These are phyloP conservation scores for Dacryopinax primogenitus DNA, from an alignment of 768 basidiomycete species.

Conservation along the genomic window DNA sequence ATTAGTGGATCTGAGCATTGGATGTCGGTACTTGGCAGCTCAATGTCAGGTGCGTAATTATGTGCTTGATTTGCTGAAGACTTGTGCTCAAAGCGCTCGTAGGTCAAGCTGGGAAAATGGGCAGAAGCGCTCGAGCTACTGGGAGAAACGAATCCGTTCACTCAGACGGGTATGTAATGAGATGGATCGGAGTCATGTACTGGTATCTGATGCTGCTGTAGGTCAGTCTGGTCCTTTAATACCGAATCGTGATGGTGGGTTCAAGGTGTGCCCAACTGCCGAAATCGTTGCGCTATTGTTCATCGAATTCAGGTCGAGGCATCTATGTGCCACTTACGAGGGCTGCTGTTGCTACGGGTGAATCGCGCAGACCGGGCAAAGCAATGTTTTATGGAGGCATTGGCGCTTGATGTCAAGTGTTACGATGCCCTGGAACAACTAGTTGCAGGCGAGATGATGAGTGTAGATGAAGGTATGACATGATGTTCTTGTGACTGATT, in stretches of 20 bases:
- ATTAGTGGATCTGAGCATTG: conserved; percentile 86
- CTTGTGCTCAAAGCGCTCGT: conserved; percentile 12
- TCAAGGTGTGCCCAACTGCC: conserved; percentile 57
- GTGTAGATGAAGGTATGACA: conserved; percentile 70
- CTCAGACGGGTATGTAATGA: conserved; percentile 42
- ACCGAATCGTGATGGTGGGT: conserved; percentile 78
- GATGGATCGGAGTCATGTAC: background rate
- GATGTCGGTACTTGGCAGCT: conserved; percentile 91
- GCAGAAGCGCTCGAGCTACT: conserved; percentile 82
- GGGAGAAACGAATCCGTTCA: conserved; percentile 83
- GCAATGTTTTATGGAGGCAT: conserved; percentile 88
- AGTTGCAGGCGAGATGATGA: conserved; percentile 89
- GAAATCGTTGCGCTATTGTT: conserved; percentile 1
- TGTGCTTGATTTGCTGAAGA: conserved; percentile 8
- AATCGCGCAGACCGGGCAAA: conserved; percentile 86
- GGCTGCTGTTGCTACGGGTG: conserved; percentile 84
- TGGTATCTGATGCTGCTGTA: conserved; percentile 20
- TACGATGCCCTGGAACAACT: conserved; percentile 91
- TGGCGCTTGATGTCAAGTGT: conserved; percentile 89
- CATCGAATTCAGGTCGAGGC: conserved; percentile 62
- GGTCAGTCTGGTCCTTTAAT: conserved; percentile 56
- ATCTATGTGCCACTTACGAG: conserved; percentile 91
- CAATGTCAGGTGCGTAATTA: conserved; percentile 62
- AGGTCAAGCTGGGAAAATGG: conserved; percentile 85
- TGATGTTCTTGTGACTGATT: background rate